Base-by-base conservation (phyloP, 768 basidiomycete genomes). In the Tylopilus cervinicoccineus region DNA sequence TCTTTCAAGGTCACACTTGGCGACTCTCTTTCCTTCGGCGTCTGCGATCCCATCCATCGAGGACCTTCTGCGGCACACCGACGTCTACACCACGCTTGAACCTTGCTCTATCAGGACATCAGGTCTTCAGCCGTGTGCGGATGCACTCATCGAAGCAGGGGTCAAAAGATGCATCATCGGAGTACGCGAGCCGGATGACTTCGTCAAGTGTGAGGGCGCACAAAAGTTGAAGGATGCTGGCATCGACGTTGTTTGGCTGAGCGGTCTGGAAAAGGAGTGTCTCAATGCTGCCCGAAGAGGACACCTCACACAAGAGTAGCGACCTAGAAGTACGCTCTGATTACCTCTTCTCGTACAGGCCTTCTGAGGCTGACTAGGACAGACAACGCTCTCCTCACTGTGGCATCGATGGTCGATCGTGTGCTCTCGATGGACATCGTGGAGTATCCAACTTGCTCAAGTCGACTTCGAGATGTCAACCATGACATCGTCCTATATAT, bases 51-150 rank as follows among this genome's bases (percentile, higher is more conserved):
- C 71, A 1, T 47, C 69, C 20, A 58, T 65, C 33, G 50, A 79
- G 38, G 71, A 78, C 45, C 70, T 80, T 13, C 60, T 94, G 23
- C 67, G 88, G 34, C 51, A 69, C 17, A 74, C 74, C 20, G 88
- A 92, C 64, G 84, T 88, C 36, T 98, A 96, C 62, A 95, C 94
- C 1, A 98, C 96, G 0, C 79, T 99, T 74, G 96, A 99, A 62
- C 96, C 95, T 10, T 99, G 96, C 64, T 95, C 93, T 5, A 67
- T 88, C 28, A 75, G 96, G 50, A 86, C 90, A 9, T 93, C 90
- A 0, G 94, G 95, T 4, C 75, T 94, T 37, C 68, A 83, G 0
- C 84, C 93, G 2, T 98, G 96, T 63, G 84, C 90, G 10, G 80
- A 93, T 52, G 86, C 88, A 4, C 77, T 98, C 43, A 79, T 96